These are phyloP conservation scores for Tulasnella sp. DNA, from an alignment of 768 basidiomycete species.

Conservation along the genomic window DNA sequence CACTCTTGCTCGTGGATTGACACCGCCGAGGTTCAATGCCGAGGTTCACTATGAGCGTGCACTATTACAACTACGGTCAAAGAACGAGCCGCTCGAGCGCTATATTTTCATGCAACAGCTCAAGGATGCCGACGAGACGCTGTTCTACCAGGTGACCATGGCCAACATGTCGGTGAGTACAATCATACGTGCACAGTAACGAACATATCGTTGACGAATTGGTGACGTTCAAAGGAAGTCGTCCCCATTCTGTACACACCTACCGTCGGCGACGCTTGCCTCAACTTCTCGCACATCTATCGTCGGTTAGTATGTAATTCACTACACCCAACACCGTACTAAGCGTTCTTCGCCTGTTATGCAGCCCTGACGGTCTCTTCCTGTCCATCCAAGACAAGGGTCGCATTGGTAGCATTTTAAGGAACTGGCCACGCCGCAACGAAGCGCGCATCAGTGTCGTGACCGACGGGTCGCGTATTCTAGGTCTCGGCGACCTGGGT, in stretches of 20 bases:
- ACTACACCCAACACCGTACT: background rate
- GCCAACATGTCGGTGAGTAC: constrained; percentile 49
- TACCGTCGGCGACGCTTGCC: constrained; percentile 81
- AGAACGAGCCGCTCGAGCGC: constrained; percentile 63
- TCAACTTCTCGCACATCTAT: constrained; percentile 71
- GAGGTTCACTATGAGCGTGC: constrained; percentile 45
- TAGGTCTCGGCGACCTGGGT: constrained; percentile 52
- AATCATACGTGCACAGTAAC: background rate
- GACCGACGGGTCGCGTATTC: constrained; percentile 79
- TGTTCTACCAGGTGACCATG: constrained; percentile 70
- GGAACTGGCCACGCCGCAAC: constrained; percentile 56
- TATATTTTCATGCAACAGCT: constrained; percentile 73
- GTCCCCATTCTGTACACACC: constrained; percentile 85
- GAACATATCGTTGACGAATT: background rate
- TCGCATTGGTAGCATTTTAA: constrained; percentile 53
- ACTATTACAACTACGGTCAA: constrained; percentile 59
- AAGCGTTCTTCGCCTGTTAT: constrained; percentile 31
- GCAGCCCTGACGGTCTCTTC: constrained; percentile 33
- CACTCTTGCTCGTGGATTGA: constrained; percentile 40
- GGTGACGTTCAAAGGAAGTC: constrained; percentile 33
- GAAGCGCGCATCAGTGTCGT: constrained; percentile 85
- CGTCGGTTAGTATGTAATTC: constrained; percentile 28
- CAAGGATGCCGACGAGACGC: constrained; percentile 53
- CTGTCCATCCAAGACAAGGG: constrained; percentile 77
- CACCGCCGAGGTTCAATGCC: constrained; percentile 46